Base-by-base conservation (phyloP, 2,329 filamentous ascomycete genomes). In the Aspergillus fructus region DNA sequence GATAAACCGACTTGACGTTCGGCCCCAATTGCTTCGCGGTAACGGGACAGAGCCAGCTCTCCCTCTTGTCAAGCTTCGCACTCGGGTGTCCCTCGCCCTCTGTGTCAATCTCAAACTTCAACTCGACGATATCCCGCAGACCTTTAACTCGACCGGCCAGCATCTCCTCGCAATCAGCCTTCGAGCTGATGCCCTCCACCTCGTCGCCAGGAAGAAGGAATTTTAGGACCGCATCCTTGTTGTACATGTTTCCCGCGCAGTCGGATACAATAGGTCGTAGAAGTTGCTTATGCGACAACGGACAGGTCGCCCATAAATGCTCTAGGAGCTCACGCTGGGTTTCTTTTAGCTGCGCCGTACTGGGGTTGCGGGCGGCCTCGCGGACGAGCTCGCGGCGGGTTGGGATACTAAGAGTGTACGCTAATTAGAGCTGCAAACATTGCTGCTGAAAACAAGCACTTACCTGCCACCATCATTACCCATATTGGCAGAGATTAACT, bases 321-420 rank as follows among this genome's bases (percentile, higher is more conserved):
- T 86, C 84, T 70, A 94, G 88, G 42, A 90, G 89, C 74, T 97
- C 93, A 70, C 89, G 86, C 64, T 89, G 89, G 8, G 89, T 89
- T 63, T 94, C 92, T 78, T 97, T 97, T 56, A 96, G 79, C 78
- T 97, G 89, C 47, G 90, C 88, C 27, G 91, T 84, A 34, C 90
- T 96, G 21, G 89, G 90, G 51, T 87, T 84, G 67, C 91, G 89
- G 42, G 93, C 91, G 27, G 93, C 91, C 75, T 93, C 89, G 77
- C 96, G 96, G 74, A 99, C 94, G 46, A 99, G 90, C 76, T 99
- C 96, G 70, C 92, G 89, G 33, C 96, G 90, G 62, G 89, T 97
- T 5, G 94, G 94, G 66, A 99, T 99, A 65, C 91, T 86, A 63
- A 17, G 13, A n/a, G 15, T 17, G 6, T 23, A 19, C 46, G 3